Evolutionary conservation across 495 filamentous ascomycete species (phyloP).

Genomic region (Penicillium antarcticum): DNA sequence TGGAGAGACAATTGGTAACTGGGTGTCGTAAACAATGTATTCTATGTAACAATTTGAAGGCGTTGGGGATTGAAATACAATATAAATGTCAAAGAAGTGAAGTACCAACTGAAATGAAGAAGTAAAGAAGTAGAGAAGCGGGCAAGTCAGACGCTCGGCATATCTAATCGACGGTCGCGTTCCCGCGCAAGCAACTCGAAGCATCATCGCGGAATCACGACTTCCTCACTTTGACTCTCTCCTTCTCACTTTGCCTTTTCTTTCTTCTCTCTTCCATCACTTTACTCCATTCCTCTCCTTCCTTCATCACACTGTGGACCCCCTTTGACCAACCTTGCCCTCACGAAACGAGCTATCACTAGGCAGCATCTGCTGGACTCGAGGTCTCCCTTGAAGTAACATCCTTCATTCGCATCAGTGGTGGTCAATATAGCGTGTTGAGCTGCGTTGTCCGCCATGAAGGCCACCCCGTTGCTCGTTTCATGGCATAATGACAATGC

Average conservation of each 20-base stretch:
- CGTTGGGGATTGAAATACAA: not conserved
- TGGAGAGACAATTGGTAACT: slow-evolving; percentile 49
- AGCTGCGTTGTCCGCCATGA: slow-evolving; percentile 62
- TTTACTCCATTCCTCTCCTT: not conserved
- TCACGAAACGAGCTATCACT: not conserved
- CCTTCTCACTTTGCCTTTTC: not conserved
- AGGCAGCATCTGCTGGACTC: slow-evolving; percentile 7
- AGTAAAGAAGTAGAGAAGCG: not conserved
- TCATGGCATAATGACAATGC: slow-evolving; percentile 95
- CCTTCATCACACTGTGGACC: too few relatives aligned
- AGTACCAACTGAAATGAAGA: too few relatives aligned
- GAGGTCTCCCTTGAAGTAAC: slow-evolving; percentile 2
- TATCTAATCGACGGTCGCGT: slow-evolving; percentile 31
- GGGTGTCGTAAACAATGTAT: slow-evolving; percentile 29
- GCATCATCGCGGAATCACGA: slow-evolving; percentile 23
- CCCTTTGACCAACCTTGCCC: not conserved
- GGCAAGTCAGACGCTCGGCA: not conserved
- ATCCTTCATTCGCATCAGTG: slow-evolving; percentile 2
- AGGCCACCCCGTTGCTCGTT: slow-evolving; percentile 84
- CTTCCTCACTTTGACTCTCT: slow-evolving; percentile 6
- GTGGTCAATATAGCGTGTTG: slow-evolving; percentile 13
- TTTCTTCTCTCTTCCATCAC: not conserved
- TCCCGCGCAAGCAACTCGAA: slow-evolving; percentile 32
- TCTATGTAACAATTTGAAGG: slow-evolving; percentile 5
- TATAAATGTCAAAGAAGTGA: not conserved